Evolutionary conservation across 1,139 yeast genomes (phyloP).

Genomic region (Nematodospora anomalae): DNA sequence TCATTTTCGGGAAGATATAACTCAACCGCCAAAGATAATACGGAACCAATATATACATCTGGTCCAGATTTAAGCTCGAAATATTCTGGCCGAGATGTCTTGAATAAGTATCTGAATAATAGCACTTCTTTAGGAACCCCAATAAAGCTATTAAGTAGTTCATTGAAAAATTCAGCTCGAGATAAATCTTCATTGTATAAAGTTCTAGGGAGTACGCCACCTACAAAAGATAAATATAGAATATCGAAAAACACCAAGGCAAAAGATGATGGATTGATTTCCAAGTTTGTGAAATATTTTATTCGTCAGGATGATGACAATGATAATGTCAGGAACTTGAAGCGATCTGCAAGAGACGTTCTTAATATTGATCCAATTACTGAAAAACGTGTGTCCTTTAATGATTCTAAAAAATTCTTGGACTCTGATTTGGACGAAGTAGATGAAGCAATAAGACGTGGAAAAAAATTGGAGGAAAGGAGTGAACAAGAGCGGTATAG

Average conservation of each 20-base stretch:
- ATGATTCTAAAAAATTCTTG: conserved; percentile 4
- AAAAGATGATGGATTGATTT: conserved; percentile 15
- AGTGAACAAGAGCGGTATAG: conserved; percentile 5
- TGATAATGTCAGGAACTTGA: conserved; percentile 14
- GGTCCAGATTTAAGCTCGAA: not conserved
- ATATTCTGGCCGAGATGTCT: not conserved
- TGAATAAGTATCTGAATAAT: not conserved
- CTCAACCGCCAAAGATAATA: not conserved
- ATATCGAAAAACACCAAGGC: conserved; percentile 10
- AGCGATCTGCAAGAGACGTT: conserved; percentile 16
- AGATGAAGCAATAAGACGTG: conserved; percentile 14
- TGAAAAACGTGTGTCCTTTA: conserved; percentile 14
- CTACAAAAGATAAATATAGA: conserved; percentile 6
- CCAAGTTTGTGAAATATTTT: conserved; percentile 17
- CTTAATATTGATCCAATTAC: conserved; percentile 13
- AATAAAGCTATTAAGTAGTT: conserved; percentile 13
- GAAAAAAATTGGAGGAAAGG: conserved; percentile 5
- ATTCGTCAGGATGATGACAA: conserved; percentile 12
- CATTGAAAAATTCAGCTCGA: conserved; percentile 12
- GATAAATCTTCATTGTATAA: conserved; percentile 16
- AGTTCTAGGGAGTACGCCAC: conserved; percentile 10
- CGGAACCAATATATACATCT: not conserved
- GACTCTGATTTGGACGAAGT: conserved; percentile 13
- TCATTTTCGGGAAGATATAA: not conserved
- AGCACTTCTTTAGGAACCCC: conserved; percentile 12